A percentile compares a stretch with the other conserved stretches of the same genome.
Conservation (phyloP, 805 yeast species). For the Wickerhamiella nectarea region DNA sequence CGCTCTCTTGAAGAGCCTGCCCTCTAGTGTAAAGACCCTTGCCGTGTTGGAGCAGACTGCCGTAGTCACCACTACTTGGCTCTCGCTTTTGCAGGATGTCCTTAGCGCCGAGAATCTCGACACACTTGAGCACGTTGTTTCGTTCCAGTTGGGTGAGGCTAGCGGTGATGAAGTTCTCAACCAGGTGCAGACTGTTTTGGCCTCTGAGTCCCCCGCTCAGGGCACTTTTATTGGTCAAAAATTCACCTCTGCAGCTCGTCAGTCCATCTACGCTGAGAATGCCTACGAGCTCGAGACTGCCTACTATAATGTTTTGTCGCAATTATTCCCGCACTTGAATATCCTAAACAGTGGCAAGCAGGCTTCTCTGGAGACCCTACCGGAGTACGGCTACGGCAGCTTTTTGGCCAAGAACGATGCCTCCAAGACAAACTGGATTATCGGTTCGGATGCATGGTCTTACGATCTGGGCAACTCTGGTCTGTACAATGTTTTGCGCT, state of each 20-base stretch:
- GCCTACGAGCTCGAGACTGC: conserved; percentile 55
- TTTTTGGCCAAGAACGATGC: conserved; percentile 46
- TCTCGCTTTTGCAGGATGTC: conserved; percentile 65
- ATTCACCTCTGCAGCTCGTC: conserved; percentile 28
- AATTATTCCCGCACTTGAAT: conserved; percentile 45
- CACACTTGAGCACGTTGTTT: conserved; percentile 32
- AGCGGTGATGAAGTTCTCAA: conserved; percentile 33
- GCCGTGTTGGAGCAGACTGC: conserved; percentile 57
- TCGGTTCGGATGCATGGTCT: conserved; percentile 94
- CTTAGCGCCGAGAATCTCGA: conserved; percentile 36
- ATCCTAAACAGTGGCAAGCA: conserved; percentile 46
- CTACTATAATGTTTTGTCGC: conserved; percentile 60
- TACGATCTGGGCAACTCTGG: conserved; percentile 87
- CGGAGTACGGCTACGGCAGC: conserved; percentile 80
- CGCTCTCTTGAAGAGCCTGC: conserved; percentile 38
- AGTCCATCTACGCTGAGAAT: conserved; percentile 20
- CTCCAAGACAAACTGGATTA: conserved; percentile 43
- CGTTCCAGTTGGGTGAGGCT: conserved; percentile 39
- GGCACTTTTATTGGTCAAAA: conserved; percentile 39
- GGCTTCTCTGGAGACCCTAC: conserved; percentile 38
- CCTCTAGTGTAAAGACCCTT: conserved; percentile 41
- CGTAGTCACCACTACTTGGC: conserved; percentile 33
- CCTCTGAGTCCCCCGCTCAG: conserved; percentile 43
- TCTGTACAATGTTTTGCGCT: conserved; percentile 67
- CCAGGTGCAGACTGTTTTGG: conserved; percentile 39